These are phyloP conservation scores for Blastocystis sp. DNA, from an alignment of 352 stramenopile genomes.

Conservation along the genomic window DNA sequence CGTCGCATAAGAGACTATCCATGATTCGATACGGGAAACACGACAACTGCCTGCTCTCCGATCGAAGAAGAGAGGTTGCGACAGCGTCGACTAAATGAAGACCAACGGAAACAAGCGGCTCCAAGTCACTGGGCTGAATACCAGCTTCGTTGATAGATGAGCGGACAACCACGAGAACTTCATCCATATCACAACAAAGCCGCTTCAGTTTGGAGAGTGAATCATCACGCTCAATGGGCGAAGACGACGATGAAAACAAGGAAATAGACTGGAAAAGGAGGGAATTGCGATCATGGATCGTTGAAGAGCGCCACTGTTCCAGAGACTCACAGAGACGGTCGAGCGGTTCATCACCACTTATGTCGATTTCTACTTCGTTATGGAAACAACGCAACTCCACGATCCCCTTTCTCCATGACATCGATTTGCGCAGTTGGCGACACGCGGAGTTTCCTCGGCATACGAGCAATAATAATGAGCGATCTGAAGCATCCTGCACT, in stretches of 20 bases:
- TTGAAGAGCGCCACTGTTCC: conserved; percentile 16
- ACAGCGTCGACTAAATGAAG: background rate
- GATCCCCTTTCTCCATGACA: too few species aligned
- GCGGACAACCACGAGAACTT: background rate
- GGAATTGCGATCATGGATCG: background rate
- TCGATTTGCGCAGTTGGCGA: background rate
- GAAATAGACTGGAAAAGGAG: background rate
- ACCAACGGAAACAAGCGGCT: background rate
- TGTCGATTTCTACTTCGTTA: background rate
- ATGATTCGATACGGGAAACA: background rate
- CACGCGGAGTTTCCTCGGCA: background rate
- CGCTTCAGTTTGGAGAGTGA: background rate
- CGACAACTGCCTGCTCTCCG: background rate
- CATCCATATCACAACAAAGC: background rate
- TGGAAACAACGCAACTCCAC: background rate
- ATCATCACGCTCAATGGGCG: background rate
- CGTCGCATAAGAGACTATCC: background rate
- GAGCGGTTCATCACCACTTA: background rate
- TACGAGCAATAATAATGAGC: background rate
- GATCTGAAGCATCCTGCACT: background rate
- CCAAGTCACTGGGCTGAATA: background rate
- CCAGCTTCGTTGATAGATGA: background rate
- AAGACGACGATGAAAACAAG: background rate
- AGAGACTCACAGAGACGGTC: background rate
- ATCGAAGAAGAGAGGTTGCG: background rate